Base-by-base conservation (phyloP, 139 green algal genomes). In the Yamagishiella unicocca region DNA sequence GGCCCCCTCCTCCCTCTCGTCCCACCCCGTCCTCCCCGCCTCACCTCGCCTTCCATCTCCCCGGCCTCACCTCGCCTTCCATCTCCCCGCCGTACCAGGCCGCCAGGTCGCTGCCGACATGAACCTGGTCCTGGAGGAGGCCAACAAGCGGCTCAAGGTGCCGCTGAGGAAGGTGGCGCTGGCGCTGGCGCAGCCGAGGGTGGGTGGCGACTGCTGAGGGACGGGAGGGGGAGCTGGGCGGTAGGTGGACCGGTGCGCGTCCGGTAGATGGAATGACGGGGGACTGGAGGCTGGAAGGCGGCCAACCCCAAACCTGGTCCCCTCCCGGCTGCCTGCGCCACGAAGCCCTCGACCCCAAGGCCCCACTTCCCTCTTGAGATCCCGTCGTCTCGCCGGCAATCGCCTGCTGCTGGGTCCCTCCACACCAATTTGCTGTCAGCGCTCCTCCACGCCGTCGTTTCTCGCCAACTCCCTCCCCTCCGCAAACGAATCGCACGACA, bases 111-210 rank as follows among this genome's bases (percentile, higher is more conserved):
- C 88, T 27, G 67, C 53, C 33, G 91, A 90, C 40, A 91, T 94
- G 91, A 93, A 92, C 76, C 79, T 88, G 42, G 85, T 92, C 62
- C 87, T 94, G 61, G 83, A 90, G 85, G 91, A 94, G 87, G 91
- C 91, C 43, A 92, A 94, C 54, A 82, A 92, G 81, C 87, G 91
- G 27, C 85, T 94, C 79, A 94, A 94, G 87, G 79, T 91, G 27
- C 87, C 87, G 33, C 78, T 91, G 46, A 43, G 90, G 27, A 80
- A 85, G 37, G 24, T 90, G 35, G 80, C 64, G 21, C 66, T 77
- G 80, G 62, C 27, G 43, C 12, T 90, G 10, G 43, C 19, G 33
- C 33, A 35, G 40, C 80, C 80, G 4, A 22, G 31, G 80, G 80
- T 85, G 79, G 19, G 77, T 61, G 14, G 2, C n/a, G n/a, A n/a